Conservation (phyloP, 2,329 filamentous ascomycete species). For the Trichoderma simmonsii region DNA sequence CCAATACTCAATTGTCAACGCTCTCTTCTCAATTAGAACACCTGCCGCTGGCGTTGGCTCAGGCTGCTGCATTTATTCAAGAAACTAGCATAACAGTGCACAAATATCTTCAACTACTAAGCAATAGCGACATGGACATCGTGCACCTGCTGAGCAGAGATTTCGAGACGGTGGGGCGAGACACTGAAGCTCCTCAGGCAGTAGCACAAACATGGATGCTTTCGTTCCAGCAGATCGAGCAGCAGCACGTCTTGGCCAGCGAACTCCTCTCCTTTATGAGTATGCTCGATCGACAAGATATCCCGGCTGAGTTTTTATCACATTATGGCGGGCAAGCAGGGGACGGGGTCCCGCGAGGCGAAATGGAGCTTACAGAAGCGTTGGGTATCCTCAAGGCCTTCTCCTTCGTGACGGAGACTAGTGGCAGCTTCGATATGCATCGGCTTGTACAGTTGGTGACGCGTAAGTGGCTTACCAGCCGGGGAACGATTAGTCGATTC, state of each 20-base stretch:
- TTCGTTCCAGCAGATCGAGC: conserved; percentile 31
- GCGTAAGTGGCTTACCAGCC: background rate
- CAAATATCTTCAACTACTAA: background rate
- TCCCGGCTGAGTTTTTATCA: conserved; percentile 27
- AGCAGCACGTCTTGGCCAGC: conserved; percentile 25
- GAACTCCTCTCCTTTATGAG: conserved; percentile 33
- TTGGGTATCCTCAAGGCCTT: background rate
- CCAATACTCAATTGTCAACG: background rate
- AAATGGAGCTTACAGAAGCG: background rate
- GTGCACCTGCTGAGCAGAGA: background rate
- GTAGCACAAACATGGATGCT: conserved; percentile 14
- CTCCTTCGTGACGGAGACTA: background rate
- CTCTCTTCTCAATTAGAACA: background rate
- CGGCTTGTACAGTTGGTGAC: background rate
- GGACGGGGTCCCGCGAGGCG: background rate
- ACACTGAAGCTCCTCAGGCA: background rate
- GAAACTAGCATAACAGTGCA: background rate
- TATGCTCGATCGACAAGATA: conserved; percentile 30
- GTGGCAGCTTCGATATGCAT: background rate
- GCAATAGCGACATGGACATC: background rate
- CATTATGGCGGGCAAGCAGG: background rate
- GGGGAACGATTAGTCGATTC: background rate
- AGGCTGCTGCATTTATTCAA: background rate
- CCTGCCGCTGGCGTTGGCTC: background rate
- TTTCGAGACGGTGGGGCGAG: background rate